These are phyloP conservation scores for Jimgerdemannia flammicorona DNA, from an alignment of 192 early-diverging fungal genomes.

Conservation along the genomic window DNA sequence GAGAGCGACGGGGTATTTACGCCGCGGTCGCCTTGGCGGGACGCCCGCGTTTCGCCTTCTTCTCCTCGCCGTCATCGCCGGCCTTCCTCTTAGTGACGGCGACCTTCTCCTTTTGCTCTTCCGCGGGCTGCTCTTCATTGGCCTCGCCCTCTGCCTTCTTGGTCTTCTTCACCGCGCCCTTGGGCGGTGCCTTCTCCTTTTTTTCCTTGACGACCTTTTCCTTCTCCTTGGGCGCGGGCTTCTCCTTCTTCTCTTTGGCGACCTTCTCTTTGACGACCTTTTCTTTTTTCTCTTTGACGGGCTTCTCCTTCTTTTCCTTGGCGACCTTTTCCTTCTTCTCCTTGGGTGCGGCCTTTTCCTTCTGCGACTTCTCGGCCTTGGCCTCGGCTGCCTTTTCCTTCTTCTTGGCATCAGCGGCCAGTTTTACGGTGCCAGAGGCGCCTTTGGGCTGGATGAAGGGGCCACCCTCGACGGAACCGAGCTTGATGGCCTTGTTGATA, in stretches of 20 bases:
- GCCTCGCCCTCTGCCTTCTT: not conserved
- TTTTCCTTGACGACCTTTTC: not conserved
- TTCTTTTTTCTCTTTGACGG: not conserved
- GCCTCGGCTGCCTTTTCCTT: not conserved
- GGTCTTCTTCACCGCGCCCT: not conserved
- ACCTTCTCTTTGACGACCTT: not conserved
- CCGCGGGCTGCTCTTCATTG: not conserved
- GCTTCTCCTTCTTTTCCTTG: not conserved
- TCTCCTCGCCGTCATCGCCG: not conserved
- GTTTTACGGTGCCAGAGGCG: not conserved
- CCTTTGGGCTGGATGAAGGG: not conserved
- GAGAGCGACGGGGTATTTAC: not conserved
- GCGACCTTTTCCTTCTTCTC: not conserved
- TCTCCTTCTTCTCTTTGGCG: not conserved
- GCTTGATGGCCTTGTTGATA: not conserved
- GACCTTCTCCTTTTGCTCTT: not conserved
- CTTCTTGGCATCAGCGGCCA: not conserved
- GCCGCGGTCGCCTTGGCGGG: not conserved
- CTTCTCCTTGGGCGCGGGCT: not conserved
- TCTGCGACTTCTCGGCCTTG: not conserved
- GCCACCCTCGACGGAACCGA: not conserved
- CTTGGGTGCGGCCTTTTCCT: not conserved
- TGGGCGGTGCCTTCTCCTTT: not conserved
- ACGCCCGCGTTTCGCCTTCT: not conserved
- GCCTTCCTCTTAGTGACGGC: not conserved